phyloP scores from a whole-genome alignment of 345 rosid species.

The Reutealis trisperma region DNA sequence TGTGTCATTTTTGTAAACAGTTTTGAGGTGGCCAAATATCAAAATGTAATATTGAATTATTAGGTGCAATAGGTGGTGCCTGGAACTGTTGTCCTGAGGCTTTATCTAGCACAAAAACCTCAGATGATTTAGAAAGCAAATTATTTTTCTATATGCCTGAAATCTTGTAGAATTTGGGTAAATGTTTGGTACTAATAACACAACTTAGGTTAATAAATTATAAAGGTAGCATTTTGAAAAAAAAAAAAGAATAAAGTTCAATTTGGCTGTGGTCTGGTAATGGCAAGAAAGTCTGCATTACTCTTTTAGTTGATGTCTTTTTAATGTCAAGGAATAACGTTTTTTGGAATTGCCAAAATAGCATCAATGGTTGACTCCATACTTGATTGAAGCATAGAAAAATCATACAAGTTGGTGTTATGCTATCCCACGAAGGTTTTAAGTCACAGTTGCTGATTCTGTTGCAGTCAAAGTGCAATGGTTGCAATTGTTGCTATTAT shows the following conservation, averaged over 20 bases:
- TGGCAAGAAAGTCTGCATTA: neutral
- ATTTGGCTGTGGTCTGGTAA: neutral
- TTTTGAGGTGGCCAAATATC: neutral
- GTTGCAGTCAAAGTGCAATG: no score
- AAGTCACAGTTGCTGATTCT: no score
- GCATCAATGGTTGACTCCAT: neutral
- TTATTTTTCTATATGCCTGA: neutral
- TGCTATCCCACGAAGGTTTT: neutral
- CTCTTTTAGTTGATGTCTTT: neutral
- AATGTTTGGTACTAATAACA: neutral
- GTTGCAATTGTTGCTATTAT: no score
- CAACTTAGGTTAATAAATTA: neutral
- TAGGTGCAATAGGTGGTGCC: neutral
- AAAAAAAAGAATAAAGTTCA: neutral
- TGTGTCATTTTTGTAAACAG: neutral
- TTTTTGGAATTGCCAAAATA: neutral
- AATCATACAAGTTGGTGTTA: neutral
- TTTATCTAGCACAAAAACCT: neutral
- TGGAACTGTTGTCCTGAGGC: neutral
- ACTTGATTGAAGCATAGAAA: neutral
- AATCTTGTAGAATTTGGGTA: neutral
- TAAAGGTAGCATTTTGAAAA: neutral
- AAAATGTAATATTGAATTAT: neutral
- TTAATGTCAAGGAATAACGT: neutral
- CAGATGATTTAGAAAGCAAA: neutral